Base-by-base conservation (phyloP, 306 rosid species). In the Benincasa hispida region DNA sequence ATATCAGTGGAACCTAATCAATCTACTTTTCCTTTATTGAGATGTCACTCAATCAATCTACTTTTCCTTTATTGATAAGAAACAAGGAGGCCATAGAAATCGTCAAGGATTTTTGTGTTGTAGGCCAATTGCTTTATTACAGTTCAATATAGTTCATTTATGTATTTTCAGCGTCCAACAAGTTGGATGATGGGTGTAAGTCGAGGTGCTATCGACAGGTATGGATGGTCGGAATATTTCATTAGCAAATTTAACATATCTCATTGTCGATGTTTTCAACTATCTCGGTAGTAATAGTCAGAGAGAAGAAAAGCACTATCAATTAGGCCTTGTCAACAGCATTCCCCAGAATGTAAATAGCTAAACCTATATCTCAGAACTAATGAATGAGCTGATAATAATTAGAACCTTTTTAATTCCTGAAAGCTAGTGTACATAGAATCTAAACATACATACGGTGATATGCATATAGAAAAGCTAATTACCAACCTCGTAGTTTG, bases 401-500 rank as follows among this genome's bases (percentile, higher is more conserved):
- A 24, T 22, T 22, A 42, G 15, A 35, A 24, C 35, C 25, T 42
- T 22, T 53, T 68, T 45, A 68, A 45, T 45, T 42, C 37, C 35
- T 24, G 37, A 69, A 42, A 69, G 32, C 12, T 27, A 56, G 25
- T 48, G 58, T 53, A 42, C 37, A 1, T 45, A 17, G 39, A 24
- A 47, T 34, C 39, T 70, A 70, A 24, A 25, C 18, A 45, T n/a
- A 13, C 10, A n/a, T 4, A 48, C 1, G n/a, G n/a, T n/a, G n/a
- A n/a, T n/a, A n/a, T n/a, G 62, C 17, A 61, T 28, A 57, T 79
- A 5, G 76, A 8, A 37, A 25, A 74, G 56, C 28, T 28, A 22
- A 37, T 37, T 27, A 86, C 91, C 27, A 82, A 92, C 98, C 96
- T 92, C 85, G 53, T 85, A 90, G 51, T 57, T 79, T 28, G 84